A percentile compares a stretch with the other conserved stretches of the same genome.
Evolutionary conservation across 805 yeast genomes (phyloP).

Genomic region (Zygosaccharomyces pseudorouxii): DNA sequence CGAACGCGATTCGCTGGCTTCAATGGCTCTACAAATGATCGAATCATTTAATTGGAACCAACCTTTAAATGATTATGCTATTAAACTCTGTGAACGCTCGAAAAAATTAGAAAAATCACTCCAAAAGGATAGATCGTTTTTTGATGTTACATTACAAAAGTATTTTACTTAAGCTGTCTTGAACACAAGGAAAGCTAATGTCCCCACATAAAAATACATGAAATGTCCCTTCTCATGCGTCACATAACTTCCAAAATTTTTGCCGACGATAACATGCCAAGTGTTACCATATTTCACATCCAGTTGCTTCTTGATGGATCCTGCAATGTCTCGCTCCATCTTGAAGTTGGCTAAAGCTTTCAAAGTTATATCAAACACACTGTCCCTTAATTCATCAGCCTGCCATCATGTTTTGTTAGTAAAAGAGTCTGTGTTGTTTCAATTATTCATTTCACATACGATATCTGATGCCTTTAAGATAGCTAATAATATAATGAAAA

Average conservation of each 20-base stretch:
- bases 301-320: constrained; percentile 55
- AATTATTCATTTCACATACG: constrained; percentile 19
- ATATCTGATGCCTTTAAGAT: constrained; percentile 33
- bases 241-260: constrained; percentile 72
- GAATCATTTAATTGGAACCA: constrained; percentile 3
- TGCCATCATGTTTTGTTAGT: constrained; percentile 9
- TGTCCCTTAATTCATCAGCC: constrained; percentile 31
- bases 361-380: constrained; percentile 22
- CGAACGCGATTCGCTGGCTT: constrained; percentile 3
- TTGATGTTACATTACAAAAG: constrained; percentile 1
- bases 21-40: not conserved
- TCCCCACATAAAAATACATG: constrained; percentile 65
- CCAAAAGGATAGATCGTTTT: constrained; percentile 1
- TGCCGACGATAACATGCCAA: constrained; percentile 82
- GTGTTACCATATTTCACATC: constrained; percentile 62
- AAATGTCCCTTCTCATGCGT: constrained; percentile 75
- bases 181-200: constrained; percentile 62
- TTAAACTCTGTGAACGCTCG: not conserved
- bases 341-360: constrained; percentile 25
- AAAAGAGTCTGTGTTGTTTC: not conserved
- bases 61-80: not conserved
- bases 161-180: constrained; percentile 48
- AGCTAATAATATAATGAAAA: constrained; percentile 13
- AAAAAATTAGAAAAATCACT: not conserved
- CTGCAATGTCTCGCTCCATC: constrained; percentile 52